phyloP scores from a whole-genome alignment of 2,329 filamentous ascomycete genomes.

The Kalmusia sp. region DNA sequence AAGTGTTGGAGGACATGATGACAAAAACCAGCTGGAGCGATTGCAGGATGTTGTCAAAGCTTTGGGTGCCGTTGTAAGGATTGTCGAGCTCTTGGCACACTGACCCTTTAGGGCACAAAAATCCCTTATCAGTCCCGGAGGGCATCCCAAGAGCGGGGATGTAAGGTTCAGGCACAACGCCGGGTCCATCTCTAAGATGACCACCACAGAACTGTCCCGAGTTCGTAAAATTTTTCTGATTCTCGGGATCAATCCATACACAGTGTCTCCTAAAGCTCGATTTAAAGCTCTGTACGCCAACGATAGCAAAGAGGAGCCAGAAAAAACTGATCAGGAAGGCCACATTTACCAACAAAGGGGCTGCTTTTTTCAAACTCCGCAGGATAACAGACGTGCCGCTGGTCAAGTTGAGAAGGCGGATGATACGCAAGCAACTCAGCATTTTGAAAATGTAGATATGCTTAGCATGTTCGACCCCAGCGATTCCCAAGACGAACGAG shows the following conservation, averaged over 20 bases:
- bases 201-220: conserved; percentile 84
- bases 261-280: conserved; percentile 58
- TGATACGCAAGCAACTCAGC: conserved; percentile 92
- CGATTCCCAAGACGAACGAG: conserved; percentile 75
- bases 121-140: conserved; percentile 73
- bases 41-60: conserved; percentile 92
- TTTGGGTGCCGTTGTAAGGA: conserved; percentile 84
- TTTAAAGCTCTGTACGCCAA: conserved; percentile 92
- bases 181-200: conserved; percentile 63
- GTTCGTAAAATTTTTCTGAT: conserved; percentile 60
- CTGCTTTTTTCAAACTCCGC: conserved; percentile 92
- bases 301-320: conserved; percentile 95
- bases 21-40: conserved; percentile 96
- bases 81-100: conserved; percentile 80
- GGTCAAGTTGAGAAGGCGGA: conserved; percentile 88
- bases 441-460: conserved; percentile 93
- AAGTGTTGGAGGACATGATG: conserved; percentile 98
- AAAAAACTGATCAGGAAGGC: conserved; percentile 96
- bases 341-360: conserved; percentile 88
- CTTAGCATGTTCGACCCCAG: conserved; percentile 70
- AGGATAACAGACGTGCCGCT: conserved; percentile 95
- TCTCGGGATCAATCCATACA: conserved; percentile 60
- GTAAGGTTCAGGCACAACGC: conserved; percentile 65
- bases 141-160: conserved; percentile 56
- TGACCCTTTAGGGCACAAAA: conserved; percentile 83